Base-by-base conservation (phyloP, 2,329 filamentous ascomycete genomes). In the Clonostachys chloroleuca region DNA sequence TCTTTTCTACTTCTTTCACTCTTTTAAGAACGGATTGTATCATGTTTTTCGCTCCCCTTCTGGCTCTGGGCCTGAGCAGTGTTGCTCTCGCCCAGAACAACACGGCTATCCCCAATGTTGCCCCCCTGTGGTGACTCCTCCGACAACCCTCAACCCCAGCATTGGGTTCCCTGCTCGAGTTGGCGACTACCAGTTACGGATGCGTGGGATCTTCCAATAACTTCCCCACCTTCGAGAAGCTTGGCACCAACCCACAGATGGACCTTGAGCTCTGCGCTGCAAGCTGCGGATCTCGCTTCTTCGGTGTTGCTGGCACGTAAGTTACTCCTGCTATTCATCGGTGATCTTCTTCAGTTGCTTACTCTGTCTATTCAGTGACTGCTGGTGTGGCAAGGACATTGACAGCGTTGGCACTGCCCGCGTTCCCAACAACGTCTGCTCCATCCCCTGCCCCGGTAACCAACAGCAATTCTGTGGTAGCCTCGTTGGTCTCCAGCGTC, bases 41-140 rank as follows among this genome's bases (percentile, higher is more conserved):
- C 18, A 66, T 66, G 64, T 62, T 59, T 53, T 62, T 54, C 52
- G 53, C 60, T 43, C 43, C 54, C 46, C 41, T 65, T 39, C 46
- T 62, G 44, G 58, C 59, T 52, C 49, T 65, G 9, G 63, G 60
- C 55, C 57, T 58, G 49, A 56, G 56, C 56, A 58, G 61, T 39
- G 40, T 61, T 50, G 62, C 52, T 47, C 44, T 57, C 43, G 64
- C 62, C 45, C 51, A 52, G 44, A 48, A 51, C 49, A 43, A 18
- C 35, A 37, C 24, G n/a, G 44, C 34, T 33, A 36, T 33, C 37
- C 34, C 14, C 18, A 35, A 3, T 30, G 9, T 30, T 24, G 37
- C 33, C 30, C 33, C 30, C 37, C 30, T 35, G 34, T 5, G 46
- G 16, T 14, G 8, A 24, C 14, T 16, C 17, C 37, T 45, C 45